phyloP scores from a whole-genome alignment of 2,329 filamentous ascomycete genomes.

The Apiospora malaysiana region DNA sequence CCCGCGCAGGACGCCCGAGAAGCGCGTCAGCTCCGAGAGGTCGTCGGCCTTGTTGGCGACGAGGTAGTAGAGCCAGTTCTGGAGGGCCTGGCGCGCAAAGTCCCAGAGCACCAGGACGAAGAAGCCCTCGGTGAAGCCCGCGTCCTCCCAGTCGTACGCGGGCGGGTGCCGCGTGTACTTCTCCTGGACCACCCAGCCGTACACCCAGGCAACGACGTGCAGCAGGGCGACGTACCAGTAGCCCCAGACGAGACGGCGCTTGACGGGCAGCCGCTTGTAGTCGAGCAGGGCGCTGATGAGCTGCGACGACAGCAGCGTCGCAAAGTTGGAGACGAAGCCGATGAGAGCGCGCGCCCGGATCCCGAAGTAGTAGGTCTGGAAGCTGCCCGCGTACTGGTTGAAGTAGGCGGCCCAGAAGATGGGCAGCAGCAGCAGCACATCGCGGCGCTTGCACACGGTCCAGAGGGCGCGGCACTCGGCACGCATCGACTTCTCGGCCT shows the following conservation, averaged over 20 bases:
- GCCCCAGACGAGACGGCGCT: conserved; percentile 49
- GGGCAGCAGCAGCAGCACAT: conserved; percentile 73
- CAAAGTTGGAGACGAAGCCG: conserved; percentile 72
- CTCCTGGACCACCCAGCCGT: conserved; percentile 59
- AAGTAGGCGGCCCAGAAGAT: conserved; percentile 71
- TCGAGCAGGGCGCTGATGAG: conserved; percentile 43
- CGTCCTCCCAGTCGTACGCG: conserved; percentile 68
- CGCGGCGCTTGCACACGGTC: conserved; percentile 68
- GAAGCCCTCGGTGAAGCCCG: conserved; percentile 70
- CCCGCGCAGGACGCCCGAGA: conserved; percentile 46
- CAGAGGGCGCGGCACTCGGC: conserved; percentile 67
- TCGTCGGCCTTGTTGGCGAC: conserved; percentile 61
- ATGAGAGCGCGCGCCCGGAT: conserved; percentile 73
- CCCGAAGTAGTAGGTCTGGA: conserved; percentile 69
- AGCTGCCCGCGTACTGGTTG: conserved; percentile 55
- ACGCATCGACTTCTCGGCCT: conserved; percentile 64
- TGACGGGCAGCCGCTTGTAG: conserved; percentile 31
- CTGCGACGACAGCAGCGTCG: conserved; percentile 70
- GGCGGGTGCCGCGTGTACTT: conserved; percentile 56
- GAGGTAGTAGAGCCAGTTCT: conserved; percentile 64
- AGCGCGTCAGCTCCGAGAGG: conserved; percentile 55
- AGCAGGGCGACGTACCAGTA: conserved; percentile 52
- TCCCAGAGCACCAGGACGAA: conserved; percentile 69
- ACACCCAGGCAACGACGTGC: conserved; percentile 56
- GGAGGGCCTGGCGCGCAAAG: conserved; percentile 56